phyloP scores from a whole-genome alignment of 2,329 filamentous ascomycete genomes.

The Aspergillus neotritici region DNA sequence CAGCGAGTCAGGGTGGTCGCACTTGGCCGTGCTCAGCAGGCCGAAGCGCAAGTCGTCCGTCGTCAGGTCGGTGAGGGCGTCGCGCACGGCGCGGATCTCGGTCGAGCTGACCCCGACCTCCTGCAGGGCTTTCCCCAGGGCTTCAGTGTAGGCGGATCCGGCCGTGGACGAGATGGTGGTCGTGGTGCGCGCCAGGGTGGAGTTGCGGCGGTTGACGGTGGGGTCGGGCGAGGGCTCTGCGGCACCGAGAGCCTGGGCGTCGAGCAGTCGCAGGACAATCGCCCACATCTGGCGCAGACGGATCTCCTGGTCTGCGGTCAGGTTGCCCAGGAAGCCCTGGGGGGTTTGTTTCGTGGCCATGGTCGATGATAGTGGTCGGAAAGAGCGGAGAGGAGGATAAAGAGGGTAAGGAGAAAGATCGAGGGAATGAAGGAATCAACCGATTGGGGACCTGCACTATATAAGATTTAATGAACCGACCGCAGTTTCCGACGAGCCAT shows the following conservation, averaged over 20 bases:
- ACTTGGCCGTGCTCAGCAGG: slow-evolving; percentile 86
- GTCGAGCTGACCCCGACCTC: slow-evolving; percentile 15
- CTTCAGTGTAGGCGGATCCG: slow-evolving; percentile 27
- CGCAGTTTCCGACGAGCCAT: background rate
- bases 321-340: slow-evolving; percentile 70
- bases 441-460: background rate
- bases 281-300: slow-evolving; percentile 85
- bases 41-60: slow-evolving; percentile 71
- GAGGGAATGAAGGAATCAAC: background rate
- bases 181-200: slow-evolving; percentile 35
- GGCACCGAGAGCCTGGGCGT: slow-evolving; percentile 50
- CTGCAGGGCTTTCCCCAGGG: slow-evolving; percentile 16
- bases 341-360: slow-evolving; percentile 11
- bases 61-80: slow-evolving; percentile 66
- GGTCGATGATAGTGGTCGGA: background rate
- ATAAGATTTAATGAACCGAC: background rate
- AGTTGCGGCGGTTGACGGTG: slow-evolving; percentile 30
- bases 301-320: slow-evolving; percentile 77
- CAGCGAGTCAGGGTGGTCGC: slow-evolving; percentile 83
- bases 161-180: slow-evolving; percentile 60
- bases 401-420: background rate
- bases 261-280: slow-evolving; percentile 54
- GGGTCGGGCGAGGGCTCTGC: slow-evolving; percentile 29
- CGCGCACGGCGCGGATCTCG: slow-evolving; percentile 71
- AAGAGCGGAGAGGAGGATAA: background rate